A percentile compares a stretch with the other conserved stretches of the same genome.
These are phyloP conservation scores for Daldinia caldariorum DNA, from an alignment of 495 filamentous ascomycete species.

Conservation along the genomic window DNA sequence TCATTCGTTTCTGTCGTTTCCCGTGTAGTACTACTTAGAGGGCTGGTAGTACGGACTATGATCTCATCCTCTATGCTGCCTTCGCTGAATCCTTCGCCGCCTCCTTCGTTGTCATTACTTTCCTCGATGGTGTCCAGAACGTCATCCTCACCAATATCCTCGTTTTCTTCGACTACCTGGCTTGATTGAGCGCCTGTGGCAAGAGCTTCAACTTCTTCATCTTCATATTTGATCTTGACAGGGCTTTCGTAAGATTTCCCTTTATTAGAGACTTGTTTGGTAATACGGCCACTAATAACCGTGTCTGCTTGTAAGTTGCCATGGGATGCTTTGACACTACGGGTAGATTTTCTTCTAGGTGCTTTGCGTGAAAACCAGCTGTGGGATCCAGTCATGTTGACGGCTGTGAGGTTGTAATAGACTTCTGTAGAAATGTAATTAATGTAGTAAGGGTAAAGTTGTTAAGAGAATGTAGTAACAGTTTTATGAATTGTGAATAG, in stretches of 20 bases:
- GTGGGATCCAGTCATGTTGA: constrained; percentile 21
- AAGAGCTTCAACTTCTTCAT: background rate
- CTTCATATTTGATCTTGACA: background rate
- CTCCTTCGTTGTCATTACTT: background rate
- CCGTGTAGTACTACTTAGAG: background rate
- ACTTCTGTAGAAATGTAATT: background rate
- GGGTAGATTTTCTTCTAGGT: background rate
- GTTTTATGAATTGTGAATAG: constrained; percentile 8
- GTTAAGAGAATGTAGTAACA: background rate
- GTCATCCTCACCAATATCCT: background rate
- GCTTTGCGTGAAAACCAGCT: constrained; percentile 12
- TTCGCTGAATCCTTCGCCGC: background rate
- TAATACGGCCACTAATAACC: constrained; percentile 26
- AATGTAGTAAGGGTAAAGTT: too few species aligned
- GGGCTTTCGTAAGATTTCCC: background rate
- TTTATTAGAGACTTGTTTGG: constrained; percentile 5
- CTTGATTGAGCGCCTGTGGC: background rate
- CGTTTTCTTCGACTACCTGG: background rate
- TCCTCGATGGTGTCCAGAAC: background rate
- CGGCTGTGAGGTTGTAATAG: background rate
- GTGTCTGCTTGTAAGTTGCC: constrained; percentile 3
- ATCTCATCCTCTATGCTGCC: background rate
- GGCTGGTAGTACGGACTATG: background rate
- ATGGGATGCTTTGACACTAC: background rate
- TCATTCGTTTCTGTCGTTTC: background rate